A percentile compares a stretch with the other conserved stretches of the same genome.
phyloP scores from a whole-genome alignment of 305 asterid species.

The Rubia tinctorum region DNA sequence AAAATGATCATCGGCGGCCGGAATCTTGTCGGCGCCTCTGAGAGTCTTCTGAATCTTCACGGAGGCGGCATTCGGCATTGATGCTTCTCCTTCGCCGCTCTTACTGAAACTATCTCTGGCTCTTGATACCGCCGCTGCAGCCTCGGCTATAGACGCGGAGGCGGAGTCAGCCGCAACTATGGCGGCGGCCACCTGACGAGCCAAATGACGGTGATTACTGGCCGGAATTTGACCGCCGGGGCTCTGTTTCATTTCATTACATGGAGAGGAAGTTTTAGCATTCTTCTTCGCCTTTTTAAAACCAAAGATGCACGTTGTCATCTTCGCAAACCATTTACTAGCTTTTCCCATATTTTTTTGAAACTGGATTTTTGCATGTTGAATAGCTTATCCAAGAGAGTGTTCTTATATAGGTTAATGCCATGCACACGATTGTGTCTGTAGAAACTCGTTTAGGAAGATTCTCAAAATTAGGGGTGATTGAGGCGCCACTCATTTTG shows the following conservation, averaged over 20 bases:
- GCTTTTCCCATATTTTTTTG: slow-evolving; percentile 1
- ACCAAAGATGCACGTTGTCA: slow-evolving; percentile 2
- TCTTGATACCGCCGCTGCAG: neutral
- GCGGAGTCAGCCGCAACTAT: neutral
- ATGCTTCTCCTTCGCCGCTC: neutral
- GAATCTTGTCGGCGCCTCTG: neutral
- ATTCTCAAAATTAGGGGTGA: slow-evolving; percentile 1
- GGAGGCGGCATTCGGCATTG: neutral
- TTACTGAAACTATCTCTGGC: neutral
- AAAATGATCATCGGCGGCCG: neutral
- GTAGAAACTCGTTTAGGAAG: neutral
- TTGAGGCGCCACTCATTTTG: neutral
- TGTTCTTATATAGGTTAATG: neutral
- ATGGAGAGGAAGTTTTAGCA: neutral
- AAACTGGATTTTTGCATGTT: neutral
- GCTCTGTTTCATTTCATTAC: neutral
- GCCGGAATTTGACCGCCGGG: neutral
- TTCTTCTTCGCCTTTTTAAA: neutral
- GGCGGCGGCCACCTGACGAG: neutral
- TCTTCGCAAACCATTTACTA: neutral
- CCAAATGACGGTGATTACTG: neutral
- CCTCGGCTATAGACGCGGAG: neutral
- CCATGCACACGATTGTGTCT: no score
- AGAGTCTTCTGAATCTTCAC: neutral
- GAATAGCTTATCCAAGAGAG: neutral